A percentile compares a stretch with the other conserved stretches of the same genome.
Evolutionary conservation across 2,329 filamentous ascomycete species (phyloP).

Genomic region (Gnomoniopsis smithogilvyi): DNA sequence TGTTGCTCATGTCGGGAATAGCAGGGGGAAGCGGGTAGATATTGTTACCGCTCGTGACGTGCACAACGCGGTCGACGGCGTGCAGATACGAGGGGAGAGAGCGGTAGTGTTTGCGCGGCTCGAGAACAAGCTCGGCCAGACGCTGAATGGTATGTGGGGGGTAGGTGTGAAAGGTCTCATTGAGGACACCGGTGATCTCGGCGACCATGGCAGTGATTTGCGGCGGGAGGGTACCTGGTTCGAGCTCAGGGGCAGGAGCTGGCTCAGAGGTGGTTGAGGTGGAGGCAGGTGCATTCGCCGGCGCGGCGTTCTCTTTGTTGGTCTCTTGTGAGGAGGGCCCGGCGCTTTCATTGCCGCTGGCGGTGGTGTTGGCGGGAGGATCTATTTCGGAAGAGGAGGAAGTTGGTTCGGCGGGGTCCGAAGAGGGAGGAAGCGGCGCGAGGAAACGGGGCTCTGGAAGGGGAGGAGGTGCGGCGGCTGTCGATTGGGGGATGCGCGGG

Average conservation of each 20-base stretch:
- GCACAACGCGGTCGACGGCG: slow-evolving; percentile 85
- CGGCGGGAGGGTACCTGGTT: slow-evolving; percentile 54
- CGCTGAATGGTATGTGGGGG: slow-evolving; percentile 94
- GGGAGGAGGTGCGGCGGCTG: slow-evolving; percentile 37
- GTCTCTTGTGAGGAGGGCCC: slow-evolving; percentile 49
- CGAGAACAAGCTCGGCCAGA: slow-evolving; percentile 78
- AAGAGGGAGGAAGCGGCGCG: slow-evolving; percentile 40
- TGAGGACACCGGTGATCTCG: slow-evolving; percentile 60
- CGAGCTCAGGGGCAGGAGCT: slow-evolving; percentile 17
- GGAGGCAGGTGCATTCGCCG: slow-evolving; percentile 36
- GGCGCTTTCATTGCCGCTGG: slow-evolving; percentile 7
- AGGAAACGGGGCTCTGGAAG: slow-evolving; percentile 39
- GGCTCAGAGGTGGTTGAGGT: slow-evolving; percentile 35
- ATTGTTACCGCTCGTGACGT: slow-evolving; percentile 78
- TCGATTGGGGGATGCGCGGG: slow-evolving; percentile 50
- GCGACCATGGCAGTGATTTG: slow-evolving; percentile 61
- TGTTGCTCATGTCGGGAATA: slow-evolving; percentile 54
- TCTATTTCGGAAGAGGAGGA: slow-evolving; percentile 38
- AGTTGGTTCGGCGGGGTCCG: slow-evolving; percentile 38
- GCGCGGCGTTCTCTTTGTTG: slow-evolving; percentile 66
- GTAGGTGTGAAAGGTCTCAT: slow-evolving; percentile 63
- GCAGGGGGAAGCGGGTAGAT: slow-evolving; percentile 78
- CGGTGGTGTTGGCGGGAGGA: slow-evolving; percentile 22
- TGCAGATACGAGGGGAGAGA: slow-evolving; percentile 82
- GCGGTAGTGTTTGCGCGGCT: slow-evolving; percentile 75